Evolutionary conservation across 768 basidiomycete species (phyloP).

Genomic region (Trametes meyenii): DNA sequence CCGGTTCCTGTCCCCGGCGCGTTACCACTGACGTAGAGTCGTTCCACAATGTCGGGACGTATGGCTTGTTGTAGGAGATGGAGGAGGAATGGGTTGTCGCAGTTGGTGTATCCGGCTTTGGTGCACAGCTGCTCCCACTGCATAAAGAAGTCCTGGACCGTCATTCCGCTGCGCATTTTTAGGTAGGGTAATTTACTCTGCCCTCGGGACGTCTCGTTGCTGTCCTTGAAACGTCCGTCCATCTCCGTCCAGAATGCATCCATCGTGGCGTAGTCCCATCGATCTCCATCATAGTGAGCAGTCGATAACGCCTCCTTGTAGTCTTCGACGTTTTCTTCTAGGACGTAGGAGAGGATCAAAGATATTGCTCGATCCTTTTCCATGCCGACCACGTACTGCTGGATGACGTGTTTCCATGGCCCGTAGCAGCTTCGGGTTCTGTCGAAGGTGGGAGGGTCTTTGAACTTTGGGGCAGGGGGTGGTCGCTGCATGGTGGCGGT

Average conservation of each 20-base stretch:
- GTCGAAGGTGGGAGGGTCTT: conserved; percentile 9
- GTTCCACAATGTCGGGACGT: background rate
- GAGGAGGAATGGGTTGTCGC: too few relatives aligned
- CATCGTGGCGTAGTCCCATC: too few relatives aligned
- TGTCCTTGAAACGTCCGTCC: background rate
- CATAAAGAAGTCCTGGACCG: background rate
- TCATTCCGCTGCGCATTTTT: background rate
- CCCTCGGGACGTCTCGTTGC: background rate
- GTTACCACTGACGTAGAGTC: background rate
- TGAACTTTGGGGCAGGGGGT: background rate
- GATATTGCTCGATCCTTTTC: background rate
- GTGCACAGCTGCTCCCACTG: background rate
- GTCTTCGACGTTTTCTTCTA: background rate
- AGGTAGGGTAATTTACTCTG: background rate
- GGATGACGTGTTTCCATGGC: conserved; percentile 5
- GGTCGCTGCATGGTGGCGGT: too few relatives aligned
- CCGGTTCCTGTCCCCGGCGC: background rate
- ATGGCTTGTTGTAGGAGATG: too few relatives aligned
- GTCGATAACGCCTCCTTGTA: background rate
- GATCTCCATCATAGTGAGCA: background rate
- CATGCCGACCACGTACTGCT: conserved; percentile 7
- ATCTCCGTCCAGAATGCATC: too few relatives aligned
- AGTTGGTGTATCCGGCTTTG: too few relatives aligned
- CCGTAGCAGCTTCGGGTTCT: background rate
- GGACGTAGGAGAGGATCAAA: background rate